Percentiles rank a stretch among this genome's conserved stretches.
Evolutionary conservation across 441 rosid species (phyloP).

Genomic region (Gossypium gossypioides): DNA sequence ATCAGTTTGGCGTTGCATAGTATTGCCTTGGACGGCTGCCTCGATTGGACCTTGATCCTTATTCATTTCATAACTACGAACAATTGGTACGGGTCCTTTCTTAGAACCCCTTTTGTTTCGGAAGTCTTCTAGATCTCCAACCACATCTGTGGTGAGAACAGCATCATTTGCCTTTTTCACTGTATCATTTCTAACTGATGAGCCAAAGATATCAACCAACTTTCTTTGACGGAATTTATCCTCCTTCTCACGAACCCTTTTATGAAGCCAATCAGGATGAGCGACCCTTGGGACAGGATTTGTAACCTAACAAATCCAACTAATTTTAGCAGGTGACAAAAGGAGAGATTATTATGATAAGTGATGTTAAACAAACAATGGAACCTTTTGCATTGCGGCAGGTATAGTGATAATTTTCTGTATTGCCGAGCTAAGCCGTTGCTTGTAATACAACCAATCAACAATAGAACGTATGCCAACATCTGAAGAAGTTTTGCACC

Average conservation of each 20-base stretch:
- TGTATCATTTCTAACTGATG: conserved; percentile 31
- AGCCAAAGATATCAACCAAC: conserved; percentile 58
- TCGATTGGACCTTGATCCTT: conserved; percentile 28
- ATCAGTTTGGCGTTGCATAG: conserved; percentile 20
- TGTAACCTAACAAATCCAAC: conserved; percentile 47
- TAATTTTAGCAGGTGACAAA: conserved; percentile 20
- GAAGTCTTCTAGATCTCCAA: conserved; percentile 80
- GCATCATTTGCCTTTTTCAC: conserved; percentile 21
- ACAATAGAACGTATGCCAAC: conserved; percentile 71
- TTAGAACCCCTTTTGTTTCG: conserved; percentile 34
- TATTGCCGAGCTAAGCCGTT: conserved; percentile 84
- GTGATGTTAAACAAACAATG: conserved; percentile 15
- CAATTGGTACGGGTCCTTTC: conserved; percentile 62
- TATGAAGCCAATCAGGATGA: conserved; percentile 98
- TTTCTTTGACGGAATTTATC: conserved; percentile 87
- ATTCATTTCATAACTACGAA: conserved; percentile 44
- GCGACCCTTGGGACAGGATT: conserved; percentile 97
- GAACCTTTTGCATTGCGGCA: conserved; percentile 99
- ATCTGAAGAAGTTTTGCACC: conserved; percentile 84
- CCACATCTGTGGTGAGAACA: conserved; percentile 16
- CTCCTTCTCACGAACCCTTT: conserved; percentile 88
- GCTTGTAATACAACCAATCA: conserved; percentile 95
- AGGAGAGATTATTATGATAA: conserved; percentile 12
- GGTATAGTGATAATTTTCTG: conserved; percentile 95
- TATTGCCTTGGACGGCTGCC: conserved; percentile 18